Percentiles rank a stretch among this genome's conserved stretches.
Evolutionary conservation across 225 moss, liverwort and hornwort species (phyloP).

Genomic region (Pseudisothecium myosuroides): DNA sequence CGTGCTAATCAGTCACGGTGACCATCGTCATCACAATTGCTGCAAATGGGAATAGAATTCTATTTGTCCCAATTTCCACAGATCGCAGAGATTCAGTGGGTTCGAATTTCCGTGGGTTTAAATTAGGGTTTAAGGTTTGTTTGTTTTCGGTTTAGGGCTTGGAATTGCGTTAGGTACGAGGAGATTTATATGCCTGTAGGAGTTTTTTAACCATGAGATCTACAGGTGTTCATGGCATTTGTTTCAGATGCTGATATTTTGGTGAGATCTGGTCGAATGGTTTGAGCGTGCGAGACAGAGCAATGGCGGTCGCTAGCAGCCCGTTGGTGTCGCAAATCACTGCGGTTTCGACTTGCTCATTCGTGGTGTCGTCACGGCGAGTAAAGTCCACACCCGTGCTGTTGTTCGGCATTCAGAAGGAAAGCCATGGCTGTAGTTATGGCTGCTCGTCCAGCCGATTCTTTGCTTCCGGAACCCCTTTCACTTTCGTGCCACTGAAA

Average conservation of each 20-base stretch:
- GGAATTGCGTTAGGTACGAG: neutral
- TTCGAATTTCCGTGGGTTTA: neutral
- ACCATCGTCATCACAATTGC: too few relatives aligned
- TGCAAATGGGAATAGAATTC: too few relatives aligned
- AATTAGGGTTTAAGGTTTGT: neutral
- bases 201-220: neutral
- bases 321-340: constrained; percentile 49
- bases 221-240: neutral
- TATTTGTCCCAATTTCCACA: neutral
- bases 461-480: constrained; percentile 1
- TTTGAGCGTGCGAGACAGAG: neutral
- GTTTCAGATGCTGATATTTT: neutral
- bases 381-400: constrained; percentile 33
- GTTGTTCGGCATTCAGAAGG: constrained; percentile 27
- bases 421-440: neutral
- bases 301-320: constrained; percentile 51
- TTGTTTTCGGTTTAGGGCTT: neutral
- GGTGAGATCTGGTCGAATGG: neutral
- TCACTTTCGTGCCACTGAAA: constrained; percentile 18
- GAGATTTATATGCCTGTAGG: neutral
- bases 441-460: constrained; percentile 20
- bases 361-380: constrained; percentile 27
- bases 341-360: constrained; percentile 31
- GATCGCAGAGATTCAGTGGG: neutral
- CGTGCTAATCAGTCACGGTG: neutral